phyloP scores from a whole-genome alignment of 495 filamentous ascomycete genomes.

The Podospora pseudoanserina region DNA sequence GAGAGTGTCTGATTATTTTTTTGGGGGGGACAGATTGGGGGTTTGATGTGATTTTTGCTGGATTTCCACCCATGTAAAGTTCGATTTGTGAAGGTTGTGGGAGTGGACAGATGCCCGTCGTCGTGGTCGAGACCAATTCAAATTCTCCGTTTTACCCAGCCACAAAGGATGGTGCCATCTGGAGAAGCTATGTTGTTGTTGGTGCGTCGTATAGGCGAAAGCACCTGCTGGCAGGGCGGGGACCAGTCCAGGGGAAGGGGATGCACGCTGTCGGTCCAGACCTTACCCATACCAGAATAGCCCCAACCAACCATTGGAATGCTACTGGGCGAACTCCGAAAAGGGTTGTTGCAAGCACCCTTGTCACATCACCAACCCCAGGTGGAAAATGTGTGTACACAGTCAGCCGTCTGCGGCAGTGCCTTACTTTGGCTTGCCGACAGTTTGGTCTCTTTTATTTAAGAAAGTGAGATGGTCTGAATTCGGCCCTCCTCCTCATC shows the following conservation, averaged over 20 bases:
- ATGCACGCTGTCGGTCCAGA: background rate
- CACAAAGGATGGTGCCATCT: background rate
- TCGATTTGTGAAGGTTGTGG: no score
- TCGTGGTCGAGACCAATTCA: no score
- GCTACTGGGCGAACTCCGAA: background rate
- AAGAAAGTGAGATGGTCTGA: background rate
- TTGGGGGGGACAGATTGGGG: no score
- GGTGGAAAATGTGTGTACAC: background rate
- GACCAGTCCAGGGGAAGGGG: background rate
- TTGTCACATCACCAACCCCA: background rate
- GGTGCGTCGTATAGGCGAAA: background rate
- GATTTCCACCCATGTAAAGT: no score
- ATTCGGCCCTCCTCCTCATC: background rate
- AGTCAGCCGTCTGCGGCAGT: background rate
- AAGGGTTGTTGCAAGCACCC: background rate
- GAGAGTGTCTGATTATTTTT: no score
- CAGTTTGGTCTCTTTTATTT: background rate
- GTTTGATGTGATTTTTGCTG: no score
- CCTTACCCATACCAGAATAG: constrained; percentile 1
- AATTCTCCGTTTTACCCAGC: background rate
- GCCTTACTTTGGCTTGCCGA: background rate
- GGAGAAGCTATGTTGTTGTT: background rate
- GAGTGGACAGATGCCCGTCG: no score
- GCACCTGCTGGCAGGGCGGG: background rate
- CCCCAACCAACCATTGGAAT: background rate